Evolutionary conservation across 2,329 filamentous ascomycete species (phyloP).

Genomic region (Monilinia fructicola): DNA sequence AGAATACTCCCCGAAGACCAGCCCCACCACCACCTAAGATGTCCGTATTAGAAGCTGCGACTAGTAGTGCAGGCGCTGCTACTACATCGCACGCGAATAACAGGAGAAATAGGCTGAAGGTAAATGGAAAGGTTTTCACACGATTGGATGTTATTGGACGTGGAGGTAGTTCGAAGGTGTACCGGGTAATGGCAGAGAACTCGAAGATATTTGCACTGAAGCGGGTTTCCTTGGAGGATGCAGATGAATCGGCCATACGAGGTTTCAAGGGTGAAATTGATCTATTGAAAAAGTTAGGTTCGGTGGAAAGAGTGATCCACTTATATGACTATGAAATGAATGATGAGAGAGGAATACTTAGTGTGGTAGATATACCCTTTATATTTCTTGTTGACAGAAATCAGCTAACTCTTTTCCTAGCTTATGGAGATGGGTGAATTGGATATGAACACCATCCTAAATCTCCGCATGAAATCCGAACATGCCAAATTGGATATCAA

Average conservation of each 20-base stretch:
- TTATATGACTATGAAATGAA: slow-evolving; percentile 94
- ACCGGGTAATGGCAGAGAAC: slow-evolving; percentile 95
- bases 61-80: slow-evolving; percentile 75
- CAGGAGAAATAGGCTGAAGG: slow-evolving; percentile 77
- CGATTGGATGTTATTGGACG: slow-evolving; percentile 87
- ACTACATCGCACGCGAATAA: slow-evolving; percentile 66
- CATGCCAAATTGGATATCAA: slow-evolving; percentile 78
- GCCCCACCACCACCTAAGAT: slow-evolving; percentile 90
- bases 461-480: slow-evolving; percentile 68
- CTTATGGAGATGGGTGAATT: slow-evolving; percentile 98
- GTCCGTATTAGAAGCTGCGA: slow-evolving; percentile 91
- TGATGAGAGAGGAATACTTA: slow-evolving; percentile 83
- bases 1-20: slow-evolving; percentile 73
- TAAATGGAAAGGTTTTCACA: slow-evolving; percentile 91
- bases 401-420: slow-evolving; percentile 44
- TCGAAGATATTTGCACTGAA: slow-evolving; percentile 94
- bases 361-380: slow-evolving; percentile 58
- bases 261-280: slow-evolving; percentile 97
- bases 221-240: slow-evolving; percentile 84
- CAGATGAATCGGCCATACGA: slow-evolving; percentile 77
- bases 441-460: slow-evolving; percentile 84
- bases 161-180: slow-evolving; percentile 91
- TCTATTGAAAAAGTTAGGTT: slow-evolving; percentile 74
- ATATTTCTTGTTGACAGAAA: not conserved
- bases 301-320: slow-evolving; percentile 86